Evolutionary conservation across 202 grass and related monocot species (phyloP), one percentile per base, ranked within the genome.

Genomic region (Hordeum pubiflorum): DNA sequence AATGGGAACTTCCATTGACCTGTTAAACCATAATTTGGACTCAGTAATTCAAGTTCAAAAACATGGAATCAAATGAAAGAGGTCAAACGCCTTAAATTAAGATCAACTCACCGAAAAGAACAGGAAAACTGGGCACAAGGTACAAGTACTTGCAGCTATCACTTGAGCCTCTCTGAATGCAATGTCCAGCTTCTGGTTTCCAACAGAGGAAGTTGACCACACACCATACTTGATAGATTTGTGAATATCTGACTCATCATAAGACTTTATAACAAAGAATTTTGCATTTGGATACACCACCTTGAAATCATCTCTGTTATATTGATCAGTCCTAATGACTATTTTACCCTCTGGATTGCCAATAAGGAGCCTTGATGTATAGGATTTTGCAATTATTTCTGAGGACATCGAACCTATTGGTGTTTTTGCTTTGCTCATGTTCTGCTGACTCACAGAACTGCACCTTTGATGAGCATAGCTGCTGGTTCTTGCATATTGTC

Each of bases 251-350:
- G n/a, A n/a, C n/a, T n/a, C 48, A 9, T 70, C 74, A 44, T 40
- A 92, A 3, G 89, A 89, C 58, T 95, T 95, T 12, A 95, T 92
- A 10, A 95, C 86, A 78, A 92, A 95, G 82, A 95, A 92, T 41
- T 89, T 94, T 8, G 89, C 92, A 74, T 87, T 62, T 65, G 79
- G 63, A 69, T 94, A 88, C 52, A 88, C 81, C 84, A 87, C 81
- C 17, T 46, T 54, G 58, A 94, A 91, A 21, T 91, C 92, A 55
- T 74, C 59, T 71, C 79, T 84, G 79, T 94, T 94, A 69, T 87
- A 94, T 15, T 90, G 80, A 77, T 87, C 75, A 84, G 82, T 72
- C 70, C 62, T 86, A 29, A 91, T 80, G 50, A 84, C 29, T 67
- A 91, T 84, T 78, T 84, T 76, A 60, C 82, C 74, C 38, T 76